Conservation (phyloP, 352 stramenopile species). For the Phytophthora vignae region DNA sequence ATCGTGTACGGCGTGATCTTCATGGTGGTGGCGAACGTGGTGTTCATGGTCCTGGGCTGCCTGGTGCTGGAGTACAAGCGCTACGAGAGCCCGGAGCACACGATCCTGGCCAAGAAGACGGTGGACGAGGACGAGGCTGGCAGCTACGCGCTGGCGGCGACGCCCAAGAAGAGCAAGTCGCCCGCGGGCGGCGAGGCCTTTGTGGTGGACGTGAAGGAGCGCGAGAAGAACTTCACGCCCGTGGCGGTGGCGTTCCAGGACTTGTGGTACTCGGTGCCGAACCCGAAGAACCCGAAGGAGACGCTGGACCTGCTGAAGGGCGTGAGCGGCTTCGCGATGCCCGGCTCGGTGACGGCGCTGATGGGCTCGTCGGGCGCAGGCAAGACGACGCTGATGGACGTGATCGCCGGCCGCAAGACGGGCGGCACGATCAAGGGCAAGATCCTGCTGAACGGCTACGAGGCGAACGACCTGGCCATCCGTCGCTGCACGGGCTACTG, state of each 20-base stretch:
- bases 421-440: slow-evolving; percentile 69
- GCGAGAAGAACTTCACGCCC: slow-evolving; percentile 42
- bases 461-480: slow-evolving; percentile 45
- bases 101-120: neutral
- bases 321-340: slow-evolving; percentile 50
- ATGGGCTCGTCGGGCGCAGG: slow-evolving; percentile 85
- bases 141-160: slow-evolving; percentile 16
- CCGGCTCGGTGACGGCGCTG: slow-evolving; percentile 83
- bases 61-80: slow-evolving; percentile 13
- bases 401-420: slow-evolving; percentile 84
- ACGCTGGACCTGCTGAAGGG: slow-evolving; percentile 71
- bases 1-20: slow-evolving; percentile 5
- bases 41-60: slow-evolving; percentile 9
- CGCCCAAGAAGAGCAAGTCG: slow-evolving; percentile 18
- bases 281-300: slow-evolving; percentile 42
- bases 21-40: slow-evolving; percentile 20
- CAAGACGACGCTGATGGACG: slow-evolving; percentile 92
- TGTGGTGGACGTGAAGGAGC: slow-evolving; percentile 21
- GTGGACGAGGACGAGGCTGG: slow-evolving; percentile 2
- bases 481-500: slow-evolving; percentile 50
- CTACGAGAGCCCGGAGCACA: slow-evolving; percentile 7
- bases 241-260: slow-evolving; percentile 43
- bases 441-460: slow-evolving; percentile 49
- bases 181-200: slow-evolving; percentile 3
- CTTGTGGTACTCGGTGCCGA: slow-evolving; percentile 48